Evolutionary conservation across 2,329 filamentous ascomycete species (phyloP), one percentile per base, ranked within the genome.

Genomic region (Fusarium sp.): DNA sequence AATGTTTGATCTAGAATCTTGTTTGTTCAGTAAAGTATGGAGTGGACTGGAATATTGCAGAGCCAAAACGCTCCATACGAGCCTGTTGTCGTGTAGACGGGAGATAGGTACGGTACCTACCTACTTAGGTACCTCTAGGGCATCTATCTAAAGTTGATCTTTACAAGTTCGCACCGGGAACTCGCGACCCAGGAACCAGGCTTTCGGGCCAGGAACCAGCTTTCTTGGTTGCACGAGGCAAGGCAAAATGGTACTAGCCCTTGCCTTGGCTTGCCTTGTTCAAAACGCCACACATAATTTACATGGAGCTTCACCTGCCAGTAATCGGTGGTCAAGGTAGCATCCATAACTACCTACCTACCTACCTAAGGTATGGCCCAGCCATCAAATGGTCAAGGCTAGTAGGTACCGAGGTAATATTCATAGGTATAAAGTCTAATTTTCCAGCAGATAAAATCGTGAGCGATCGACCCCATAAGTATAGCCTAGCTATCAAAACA

Each of bases 1-100:
- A 76, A 80, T 2, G 73, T 76, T 5, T 47, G 13, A 71, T 21
- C 59, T 30, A 7, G 70, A 27, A 12, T 66, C 21, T 63, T 34
- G 13, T 28, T 25, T 3, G 13, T 27, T 25, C 3, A 43, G 41
- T 11, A 25, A 41, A n/a, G 32, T 42, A 27, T 27, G 25, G 25
- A 12, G 7, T 20, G 30, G 41, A 12, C 9, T 20, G 30, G 41
- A 59, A 23, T 34, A 3, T n/a, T 9, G 49, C 18, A 51, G 13
- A 14, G 34, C 32, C n/a, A n/a, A 20, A 4, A 41, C 20, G 34
- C 3, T n/a, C 23, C 23, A 23, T 23, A 51, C 37, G 34, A 41
- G 16, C 12, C 13, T 27, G 23, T 21, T 28, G 18, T 42, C n/a
- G 23, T 12, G n/a, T n/a, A 28, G 32, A 30, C 28, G 28, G 28